A percentile compares a stretch with the other conserved stretches of the same genome.
These are phyloP conservation scores for Populus ilicifolia DNA, from an alignment of 345 rosid genomes.

Conservation along the genomic window DNA sequence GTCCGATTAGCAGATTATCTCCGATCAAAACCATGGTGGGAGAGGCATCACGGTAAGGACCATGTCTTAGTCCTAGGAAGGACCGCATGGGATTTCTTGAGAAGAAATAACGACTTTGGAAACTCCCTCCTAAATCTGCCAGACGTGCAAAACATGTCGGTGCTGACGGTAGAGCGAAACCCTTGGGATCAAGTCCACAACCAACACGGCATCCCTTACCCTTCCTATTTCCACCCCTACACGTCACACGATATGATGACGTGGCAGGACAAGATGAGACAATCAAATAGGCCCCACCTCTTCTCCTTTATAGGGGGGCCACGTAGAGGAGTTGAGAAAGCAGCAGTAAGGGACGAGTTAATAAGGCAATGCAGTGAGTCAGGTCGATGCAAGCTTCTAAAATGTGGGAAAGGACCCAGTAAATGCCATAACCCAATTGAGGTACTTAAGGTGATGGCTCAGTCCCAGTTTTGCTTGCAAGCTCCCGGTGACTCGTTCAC, in stretches of 20 bases:
- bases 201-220: slow-evolving; percentile 55
- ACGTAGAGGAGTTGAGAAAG: slow-evolving; percentile 40
- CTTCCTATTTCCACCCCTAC: slow-evolving; percentile 57
- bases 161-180: slow-evolving; percentile 50
- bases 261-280: slow-evolving; percentile 38
- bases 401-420: slow-evolving; percentile 19
- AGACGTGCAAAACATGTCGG: slow-evolving; percentile 47
- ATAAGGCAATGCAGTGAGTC: slow-evolving; percentile 49
- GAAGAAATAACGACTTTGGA: slow-evolving; percentile 42
- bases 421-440: slow-evolving; percentile 40
- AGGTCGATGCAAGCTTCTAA: slow-evolving; percentile 33
- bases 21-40: slow-evolving; percentile 35
- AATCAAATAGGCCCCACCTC: slow-evolving; percentile 33
- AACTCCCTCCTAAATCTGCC: slow-evolving; percentile 45
- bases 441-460: slow-evolving; percentile 33
- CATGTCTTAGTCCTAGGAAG: slow-evolving; percentile 56
- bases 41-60: slow-evolving; percentile 34
- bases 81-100: slow-evolving; percentile 64
- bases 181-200: slow-evolving; percentile 38
- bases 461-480: slow-evolving; percentile 49
- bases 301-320: slow-evolving; percentile 57
- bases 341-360: slow-evolving; percentile 47
- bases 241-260: slow-evolving; percentile 31
- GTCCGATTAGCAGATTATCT: slow-evolving; percentile 28
- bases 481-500: slow-evolving; percentile 64